phyloP scores from a whole-genome alignment of 768 basidiomycete genomes.

The Auriscalpium vulgare region DNA sequence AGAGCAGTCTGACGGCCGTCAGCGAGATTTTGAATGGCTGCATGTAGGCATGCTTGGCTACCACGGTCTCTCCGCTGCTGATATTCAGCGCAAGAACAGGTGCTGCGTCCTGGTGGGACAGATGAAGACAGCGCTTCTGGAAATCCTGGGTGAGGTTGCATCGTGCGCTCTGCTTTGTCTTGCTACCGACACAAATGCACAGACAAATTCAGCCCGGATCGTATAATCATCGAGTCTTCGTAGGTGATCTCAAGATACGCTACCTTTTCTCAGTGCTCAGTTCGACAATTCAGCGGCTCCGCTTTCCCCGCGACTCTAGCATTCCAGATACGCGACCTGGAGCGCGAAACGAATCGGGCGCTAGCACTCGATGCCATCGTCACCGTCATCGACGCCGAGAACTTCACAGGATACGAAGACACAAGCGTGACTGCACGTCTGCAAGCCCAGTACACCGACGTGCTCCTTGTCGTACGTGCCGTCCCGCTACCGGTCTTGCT shows the following conservation, averaged over 20 bases:
- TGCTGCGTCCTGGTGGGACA: slow-evolving; percentile 93
- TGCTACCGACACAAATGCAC: background rate
- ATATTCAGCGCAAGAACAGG: slow-evolving; percentile 32
- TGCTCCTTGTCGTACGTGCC: slow-evolving; percentile 68
- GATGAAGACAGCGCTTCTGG: slow-evolving; percentile 84
- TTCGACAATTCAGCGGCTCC: slow-evolving; percentile 53
- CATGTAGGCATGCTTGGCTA: slow-evolving; percentile 47
- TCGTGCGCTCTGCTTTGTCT: background rate
- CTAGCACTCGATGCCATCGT: slow-evolving; percentile 85
- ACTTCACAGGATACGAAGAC: slow-evolving; percentile 91
- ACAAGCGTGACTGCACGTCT: slow-evolving; percentile 86
- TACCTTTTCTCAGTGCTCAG: background rate
- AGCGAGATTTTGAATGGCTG: slow-evolving; percentile 96
- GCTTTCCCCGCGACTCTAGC: slow-evolving; percentile 95
- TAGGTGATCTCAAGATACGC: slow-evolving; percentile 20
- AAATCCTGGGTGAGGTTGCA: slow-evolving; percentile 62
- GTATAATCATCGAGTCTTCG: slow-evolving; percentile 96
- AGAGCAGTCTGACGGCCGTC: slow-evolving; percentile 78
- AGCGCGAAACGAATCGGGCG: slow-evolving; percentile 64
- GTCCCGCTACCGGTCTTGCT: background rate
- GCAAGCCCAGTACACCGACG: slow-evolving; percentile 93
- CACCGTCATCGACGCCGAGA: slow-evolving; percentile 87
- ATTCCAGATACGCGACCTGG: slow-evolving; percentile 88
- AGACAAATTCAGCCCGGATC: slow-evolving; percentile 82
- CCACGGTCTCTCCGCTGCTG: background rate